Evolutionary conservation across 1,139 yeast species (phyloP).

Genomic region (Sugiyamaella xylanicola): DNA sequence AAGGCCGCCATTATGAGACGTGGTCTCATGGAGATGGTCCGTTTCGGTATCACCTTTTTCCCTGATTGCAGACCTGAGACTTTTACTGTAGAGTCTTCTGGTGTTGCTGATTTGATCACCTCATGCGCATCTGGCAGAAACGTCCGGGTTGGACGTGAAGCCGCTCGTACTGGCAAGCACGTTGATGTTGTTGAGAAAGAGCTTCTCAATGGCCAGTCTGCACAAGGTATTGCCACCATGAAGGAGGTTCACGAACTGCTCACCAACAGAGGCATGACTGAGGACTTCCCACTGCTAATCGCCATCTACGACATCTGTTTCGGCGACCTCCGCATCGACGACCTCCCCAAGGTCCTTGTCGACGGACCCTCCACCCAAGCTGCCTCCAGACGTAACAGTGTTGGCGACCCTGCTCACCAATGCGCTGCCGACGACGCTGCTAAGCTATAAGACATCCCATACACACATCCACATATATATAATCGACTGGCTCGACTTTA

Average conservation of each 20-base stretch:
- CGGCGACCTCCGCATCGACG: constrained; percentile 56
- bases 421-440: constrained; percentile 7
- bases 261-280: constrained; percentile 56
- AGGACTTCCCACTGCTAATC: constrained; percentile 84
- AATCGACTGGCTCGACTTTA: constrained; percentile 3
- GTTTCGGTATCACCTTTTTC: constrained; percentile 74
- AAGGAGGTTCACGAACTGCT: constrained; percentile 88
- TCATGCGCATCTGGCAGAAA: constrained; percentile 97
- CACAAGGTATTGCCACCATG: constrained; percentile 90
- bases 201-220: constrained; percentile 87
- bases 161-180: constrained; percentile 63
- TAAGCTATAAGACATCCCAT: background rate
- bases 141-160: constrained; percentile 74
- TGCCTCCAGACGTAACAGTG: constrained; percentile 9
- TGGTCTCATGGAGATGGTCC: constrained; percentile 83
- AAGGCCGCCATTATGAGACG: constrained; percentile 95
- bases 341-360: constrained; percentile 39
- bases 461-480: background rate
- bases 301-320: constrained; percentile 83
- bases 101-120: constrained; percentile 95
- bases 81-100: constrained; percentile 89
- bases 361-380: constrained; percentile 12
- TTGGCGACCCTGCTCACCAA: background rate
- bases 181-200: constrained; percentile 81
- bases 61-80: constrained; percentile 73